Base-by-base conservation (phyloP, 2,329 filamentous ascomycete species). In the Botrytis cinerea region DNA sequence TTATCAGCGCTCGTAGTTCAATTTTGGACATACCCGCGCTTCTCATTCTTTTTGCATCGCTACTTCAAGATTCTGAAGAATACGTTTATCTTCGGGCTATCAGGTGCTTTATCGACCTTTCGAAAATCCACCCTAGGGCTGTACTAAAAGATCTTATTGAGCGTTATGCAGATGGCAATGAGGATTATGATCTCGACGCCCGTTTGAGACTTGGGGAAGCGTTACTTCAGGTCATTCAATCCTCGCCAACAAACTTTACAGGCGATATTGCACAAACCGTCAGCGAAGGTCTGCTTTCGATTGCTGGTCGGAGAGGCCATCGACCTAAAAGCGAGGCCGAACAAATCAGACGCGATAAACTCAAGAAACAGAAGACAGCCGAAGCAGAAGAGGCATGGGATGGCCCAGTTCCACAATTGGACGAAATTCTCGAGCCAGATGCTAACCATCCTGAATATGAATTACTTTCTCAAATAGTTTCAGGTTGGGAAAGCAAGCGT, bases 61-160 rank as follows among this genome's bases (percentile, higher is more conserved):
- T 93, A 0, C 83, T 93, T 1, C 86, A 87, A 74, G 90, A 92
- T 67, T 84, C 86, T 9, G 92, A 94, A 73, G 91, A 92, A 73
- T 94, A 91, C 79, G 90, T 93, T 74, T 91, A 92, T 77, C 83
- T 91, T 4, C 86, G 89, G n/a, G 87, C 89, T 25, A 88, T 94
- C 75, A 89, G 89, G 75, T 85, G 91, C 1, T 88, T 93, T 74
- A 78, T 80, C 0, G 86, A 89, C 38, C 81, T 94, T 18, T 87
- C 90, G 0, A 82, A 85, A 75, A 86, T 84, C 73, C 91, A 93
- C 69, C 90, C 91, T 0, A 87, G 86, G 60, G 87, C 90, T 0
- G 89, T 90, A 0, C 83, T 87, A 5, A 85, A 84, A 35, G 90
- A 93, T 77, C 82, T 94, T 0, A 82, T 91, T 0, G 90, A 93